These are phyloP conservation scores for Dianthus caryophyllus DNA, from an alignment of 148 eudicot genomes.

Conservation along the genomic window DNA sequence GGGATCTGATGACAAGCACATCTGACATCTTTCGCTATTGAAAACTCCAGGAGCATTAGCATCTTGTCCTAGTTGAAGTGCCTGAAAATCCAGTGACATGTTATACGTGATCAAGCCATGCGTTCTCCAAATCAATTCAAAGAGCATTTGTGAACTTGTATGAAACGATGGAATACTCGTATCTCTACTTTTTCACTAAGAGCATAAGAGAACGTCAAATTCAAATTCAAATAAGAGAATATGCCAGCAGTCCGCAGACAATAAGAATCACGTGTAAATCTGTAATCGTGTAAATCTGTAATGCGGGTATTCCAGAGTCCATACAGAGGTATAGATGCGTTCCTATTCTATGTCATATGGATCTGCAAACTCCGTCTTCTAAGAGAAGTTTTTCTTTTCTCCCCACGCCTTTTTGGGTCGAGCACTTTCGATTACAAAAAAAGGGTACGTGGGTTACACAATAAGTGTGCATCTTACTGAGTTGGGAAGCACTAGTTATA, in stretches of 20 bases:
- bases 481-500: no score
- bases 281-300: no score
- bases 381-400: no score
- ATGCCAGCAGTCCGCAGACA: neutral
- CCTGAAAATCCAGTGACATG: constrained; percentile 36
- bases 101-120: neutral
- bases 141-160: neutral
- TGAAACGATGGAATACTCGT: neutral
- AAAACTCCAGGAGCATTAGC: constrained; percentile 59
- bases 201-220: neutral
- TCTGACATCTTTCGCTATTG: constrained; percentile 80
- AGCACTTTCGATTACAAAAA: neutral
- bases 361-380: no score
- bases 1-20: constrained; percentile 91
- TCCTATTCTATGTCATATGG: neutral
- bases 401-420: neutral
- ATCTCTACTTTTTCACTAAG: constrained; percentile 1
- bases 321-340: neutral
- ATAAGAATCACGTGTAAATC: neutral
- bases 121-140: neutral
- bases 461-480: no score
- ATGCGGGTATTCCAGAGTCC: neutral
- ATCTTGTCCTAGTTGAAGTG: constrained; percentile 82
- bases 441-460: no score
- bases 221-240: neutral